A percentile compares a stretch with the other conserved stretches of the same genome.
These are phyloP conservation scores for Fusarium algeriense DNA, from an alignment of 2,329 filamentous ascomycete genomes.

Conservation along the genomic window DNA sequence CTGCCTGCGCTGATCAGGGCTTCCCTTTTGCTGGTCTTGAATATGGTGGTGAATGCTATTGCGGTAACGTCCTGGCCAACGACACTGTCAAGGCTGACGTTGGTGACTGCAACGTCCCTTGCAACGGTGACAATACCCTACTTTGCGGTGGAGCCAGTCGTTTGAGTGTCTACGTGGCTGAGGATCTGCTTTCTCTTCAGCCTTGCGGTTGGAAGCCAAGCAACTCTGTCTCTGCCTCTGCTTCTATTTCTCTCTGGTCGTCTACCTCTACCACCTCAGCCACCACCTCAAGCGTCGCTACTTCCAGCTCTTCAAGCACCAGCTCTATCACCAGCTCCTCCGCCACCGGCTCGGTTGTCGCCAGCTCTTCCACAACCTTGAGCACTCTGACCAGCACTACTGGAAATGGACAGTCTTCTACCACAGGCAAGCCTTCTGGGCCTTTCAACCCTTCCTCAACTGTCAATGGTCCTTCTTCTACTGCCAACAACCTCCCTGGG, in stretches of 20 bases:
- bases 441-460: neutral
- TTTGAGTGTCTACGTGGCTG: slow-evolving; percentile 62
- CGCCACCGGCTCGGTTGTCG: slow-evolving; percentile 37
- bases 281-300: slow-evolving; percentile 5
- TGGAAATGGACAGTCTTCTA: slow-evolving; percentile 19
- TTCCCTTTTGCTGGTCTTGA: slow-evolving; percentile 64
- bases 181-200: slow-evolving; percentile 62
- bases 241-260: slow-evolving; percentile 11
- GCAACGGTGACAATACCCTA: slow-evolving; percentile 60
- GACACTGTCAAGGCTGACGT: slow-evolving; percentile 53
- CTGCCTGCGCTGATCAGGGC: slow-evolving; percentile 57
- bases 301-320: slow-evolving; percentile 3
- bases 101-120: slow-evolving; percentile 63
- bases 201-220: slow-evolving; percentile 58
- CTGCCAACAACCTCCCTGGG: slow-evolving; percentile 5
- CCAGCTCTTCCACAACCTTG: slow-evolving; percentile 48
- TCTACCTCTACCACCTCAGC: slow-evolving; percentile 23
- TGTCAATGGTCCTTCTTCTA: slow-evolving; percentile 1
- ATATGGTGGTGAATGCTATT: slow-evolving; percentile 63
- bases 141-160: slow-evolving; percentile 59
- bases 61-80: slow-evolving; percentile 66
- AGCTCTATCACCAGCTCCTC: slow-evolving; percentile 6
- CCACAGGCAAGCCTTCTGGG: slow-evolving; percentile 16
- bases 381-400: slow-evolving; percentile 53
- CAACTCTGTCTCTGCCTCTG: slow-evolving; percentile 13